Conservation (phyloP, 441 rosid genomes). For the Mallotus repandus region DNA sequence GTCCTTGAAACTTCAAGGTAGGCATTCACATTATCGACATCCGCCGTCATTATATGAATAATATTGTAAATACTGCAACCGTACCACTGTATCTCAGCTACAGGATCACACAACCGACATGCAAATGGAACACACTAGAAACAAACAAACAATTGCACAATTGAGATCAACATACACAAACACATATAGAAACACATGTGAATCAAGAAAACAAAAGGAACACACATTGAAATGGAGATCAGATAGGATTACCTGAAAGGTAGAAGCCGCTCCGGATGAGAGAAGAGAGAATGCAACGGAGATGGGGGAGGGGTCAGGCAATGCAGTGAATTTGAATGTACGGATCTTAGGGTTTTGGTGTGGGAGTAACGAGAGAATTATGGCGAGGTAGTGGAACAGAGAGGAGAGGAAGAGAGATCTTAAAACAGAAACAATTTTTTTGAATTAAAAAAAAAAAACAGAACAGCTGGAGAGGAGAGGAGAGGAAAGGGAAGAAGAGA, state of each 20-base stretch:
- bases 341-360: slow-evolving; percentile 16
- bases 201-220: neutral
- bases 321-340: slow-evolving; percentile 2
- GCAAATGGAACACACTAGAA: neutral
- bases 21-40: slow-evolving; percentile 29
- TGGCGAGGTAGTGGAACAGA: neutral
- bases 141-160: neutral
- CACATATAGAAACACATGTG: neutral
- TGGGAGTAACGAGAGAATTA: neutral
- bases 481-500: neutral
- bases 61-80: neutral
- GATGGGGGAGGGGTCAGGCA: slow-evolving; percentile 4
- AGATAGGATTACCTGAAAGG: slow-evolving; percentile 5
- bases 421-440: neutral
- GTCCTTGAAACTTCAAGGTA: neutral
- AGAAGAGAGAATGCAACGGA: neutral
- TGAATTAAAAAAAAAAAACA: neutral
- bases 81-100: neutral
- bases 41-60: slow-evolving; percentile 44
- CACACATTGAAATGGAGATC: neutral
- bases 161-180: neutral
- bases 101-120: slow-evolving; percentile 14
- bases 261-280: slow-evolving; percentile 5
- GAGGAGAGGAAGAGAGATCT: neutral
- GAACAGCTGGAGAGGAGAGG: slow-evolving; percentile 13